Percentiles rank a stretch among this genome's conserved stretches.
Evolutionary conservation across 805 yeast genomes (phyloP).

Genomic region (Wickerhamiella hasegawae): DNA sequence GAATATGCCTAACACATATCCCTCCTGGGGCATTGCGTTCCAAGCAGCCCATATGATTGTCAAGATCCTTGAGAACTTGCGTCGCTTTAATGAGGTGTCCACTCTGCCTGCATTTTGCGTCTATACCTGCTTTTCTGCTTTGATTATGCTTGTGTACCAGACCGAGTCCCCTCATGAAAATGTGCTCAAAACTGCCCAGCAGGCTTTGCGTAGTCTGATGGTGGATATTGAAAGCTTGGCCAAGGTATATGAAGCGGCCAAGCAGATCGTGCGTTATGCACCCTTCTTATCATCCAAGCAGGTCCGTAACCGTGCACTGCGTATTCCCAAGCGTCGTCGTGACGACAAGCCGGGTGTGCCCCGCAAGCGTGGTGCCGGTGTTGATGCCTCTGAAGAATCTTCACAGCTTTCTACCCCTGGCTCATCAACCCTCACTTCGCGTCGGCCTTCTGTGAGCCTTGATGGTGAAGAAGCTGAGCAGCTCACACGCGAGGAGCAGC

Average conservation of each 20-base stretch:
- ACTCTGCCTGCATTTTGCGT: slow-evolving; percentile 44
- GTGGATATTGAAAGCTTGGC: slow-evolving; percentile 19
- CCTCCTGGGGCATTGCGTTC: slow-evolving; percentile 70
- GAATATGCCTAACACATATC: slow-evolving; percentile 25
- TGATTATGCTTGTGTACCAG: slow-evolving; percentile 59
- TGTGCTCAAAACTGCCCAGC: slow-evolving; percentile 25
- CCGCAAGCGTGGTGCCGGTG: too few species aligned
- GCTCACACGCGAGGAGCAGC: too few species aligned
- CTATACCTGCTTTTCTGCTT: slow-evolving; percentile 45
- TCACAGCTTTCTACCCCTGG: too few species aligned
- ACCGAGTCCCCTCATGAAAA: slow-evolving; percentile 26
- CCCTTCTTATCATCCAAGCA: background rate
- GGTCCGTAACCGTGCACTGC: slow-evolving; percentile 2
- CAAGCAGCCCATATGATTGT: slow-evolving; percentile 69
- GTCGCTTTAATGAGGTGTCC: slow-evolving; percentile 32
- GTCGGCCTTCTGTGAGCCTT: too few species aligned
- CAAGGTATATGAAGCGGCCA: slow-evolving; percentile 11
- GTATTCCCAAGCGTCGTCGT: background rate
- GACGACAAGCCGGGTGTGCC: too few species aligned
- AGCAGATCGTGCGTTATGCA: slow-evolving; percentile 3
- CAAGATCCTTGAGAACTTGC: slow-evolving; percentile 39
- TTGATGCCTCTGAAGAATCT: too few species aligned
- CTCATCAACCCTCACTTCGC: too few species aligned
- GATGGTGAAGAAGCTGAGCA: too few species aligned
- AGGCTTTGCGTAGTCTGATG: slow-evolving; percentile 22